Evolutionary conservation across 177 flowering plant genomes (phyloP), one percentile per base, ranked within the genome.

Genomic region (Vitis hybrid): DNA sequence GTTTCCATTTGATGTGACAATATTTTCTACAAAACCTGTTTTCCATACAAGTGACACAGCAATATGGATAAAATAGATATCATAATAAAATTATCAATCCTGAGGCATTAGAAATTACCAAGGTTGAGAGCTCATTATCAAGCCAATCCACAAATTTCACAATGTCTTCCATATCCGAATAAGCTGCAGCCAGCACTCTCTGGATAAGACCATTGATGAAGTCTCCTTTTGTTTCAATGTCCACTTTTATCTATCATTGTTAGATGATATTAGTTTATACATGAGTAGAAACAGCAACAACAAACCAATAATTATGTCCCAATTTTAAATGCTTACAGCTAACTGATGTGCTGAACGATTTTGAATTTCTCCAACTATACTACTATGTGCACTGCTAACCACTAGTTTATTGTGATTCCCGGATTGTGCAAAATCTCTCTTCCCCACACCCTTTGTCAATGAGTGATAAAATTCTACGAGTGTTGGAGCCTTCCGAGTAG

Each of bases 291-390:
- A 6, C 18, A 14, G 54, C 15, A 64, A 44, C 38, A 33, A 57
- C 1, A 19, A 66, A 18, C 14, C 59, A 66, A 51, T n/a, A 7
- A 50, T 3, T 3, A 22, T 1, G 47, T 38, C 8, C 47, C 0
- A 60, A 13, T 62, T 6, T 2, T 18, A 22, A 59, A 66, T 73
- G 11, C 84, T 80, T 77, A 90, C 92, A 66, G 95, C 92, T 71
- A 90, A 54, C 63, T 86, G 81, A 80, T 90, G 90, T 28, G 91
- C 76, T 9, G 95, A 90, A 60, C 95, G 91, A 65, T 85, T 90
- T 67, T 87, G 90, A 74, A 90, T 85, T 80, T 90, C 95, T 59
- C 88, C 91, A 52, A 90, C 91, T 15, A 90, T 88, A 82, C 89
- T 88, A 64, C 72, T 86, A 52, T 90, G 95, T 17, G 80, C 88